phyloP scores from a whole-genome alignment of 306 rosid species.

The Trifolium pratense region DNA sequence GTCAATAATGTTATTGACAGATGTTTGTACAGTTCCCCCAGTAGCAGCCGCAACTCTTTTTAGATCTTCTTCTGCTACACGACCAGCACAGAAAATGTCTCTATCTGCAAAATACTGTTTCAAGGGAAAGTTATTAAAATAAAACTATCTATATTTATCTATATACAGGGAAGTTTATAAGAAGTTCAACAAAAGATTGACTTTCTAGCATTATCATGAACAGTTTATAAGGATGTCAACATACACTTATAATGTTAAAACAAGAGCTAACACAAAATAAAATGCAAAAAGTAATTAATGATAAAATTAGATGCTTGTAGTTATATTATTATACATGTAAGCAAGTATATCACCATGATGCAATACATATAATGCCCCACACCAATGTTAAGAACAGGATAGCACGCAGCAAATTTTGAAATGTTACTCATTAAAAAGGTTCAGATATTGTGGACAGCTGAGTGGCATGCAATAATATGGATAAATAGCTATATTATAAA shows the following conservation, averaged over 20 bases:
- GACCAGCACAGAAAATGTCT: slow-evolving; percentile 98
- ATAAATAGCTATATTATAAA: slow-evolving; percentile 2
- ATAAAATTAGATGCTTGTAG: background rate
- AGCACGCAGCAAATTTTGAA: background rate
- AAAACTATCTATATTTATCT: background rate
- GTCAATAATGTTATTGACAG: slow-evolving; percentile 88
- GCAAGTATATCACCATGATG: background rate
- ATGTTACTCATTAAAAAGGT: slow-evolving; percentile 5
- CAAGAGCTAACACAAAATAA: background rate
- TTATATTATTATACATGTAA: background rate
- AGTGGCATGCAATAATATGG: slow-evolving; percentile 24
- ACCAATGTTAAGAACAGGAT: background rate
- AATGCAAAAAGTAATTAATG: background rate
- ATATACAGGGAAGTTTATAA: background rate
- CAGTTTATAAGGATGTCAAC: slow-evolving; percentile 13
- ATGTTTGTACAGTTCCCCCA: slow-evolving; percentile 98
- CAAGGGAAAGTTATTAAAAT: slow-evolving; percentile 35
- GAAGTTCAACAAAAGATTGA: background rate
- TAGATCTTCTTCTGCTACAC: slow-evolving; percentile 95
- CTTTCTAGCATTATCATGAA: background rate
- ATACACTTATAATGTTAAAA: background rate
- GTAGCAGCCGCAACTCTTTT: slow-evolving; percentile 92
- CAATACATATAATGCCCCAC: slow-evolving; percentile 17
- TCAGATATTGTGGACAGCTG: background rate
- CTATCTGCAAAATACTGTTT: slow-evolving; percentile 98